Percentiles rank a stretch among this genome's conserved stretches.
These are phyloP conservation scores for Thalassiosira tumida DNA, from an alignment of 352 stramenopile species.

Conservation along the genomic window DNA sequence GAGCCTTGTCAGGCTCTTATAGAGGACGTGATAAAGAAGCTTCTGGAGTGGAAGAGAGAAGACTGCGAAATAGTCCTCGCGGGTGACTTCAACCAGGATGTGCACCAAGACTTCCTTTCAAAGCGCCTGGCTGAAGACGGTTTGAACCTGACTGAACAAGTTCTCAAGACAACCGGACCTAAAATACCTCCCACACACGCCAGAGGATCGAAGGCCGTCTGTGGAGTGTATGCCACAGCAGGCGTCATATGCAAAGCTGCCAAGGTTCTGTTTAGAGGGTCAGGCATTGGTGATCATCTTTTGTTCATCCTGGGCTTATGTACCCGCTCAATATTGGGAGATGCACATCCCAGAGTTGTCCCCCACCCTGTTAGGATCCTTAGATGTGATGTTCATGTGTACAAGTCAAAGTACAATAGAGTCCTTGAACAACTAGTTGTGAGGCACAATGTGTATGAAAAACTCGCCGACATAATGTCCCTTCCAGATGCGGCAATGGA, in stretches of 20 bases:
- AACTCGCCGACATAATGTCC: neutral
- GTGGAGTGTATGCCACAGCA: neutral
- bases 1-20: conserved; percentile 7
- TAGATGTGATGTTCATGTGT: neutral
- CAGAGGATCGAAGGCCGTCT: neutral
- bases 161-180: neutral
- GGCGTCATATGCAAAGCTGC: neutral
- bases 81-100: conserved; percentile 34
- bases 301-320: neutral
- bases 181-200: neutral
- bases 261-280: neutral
- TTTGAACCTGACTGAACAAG: neutral
- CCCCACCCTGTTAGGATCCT: neutral
- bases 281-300: neutral
- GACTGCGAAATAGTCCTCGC: neutral
- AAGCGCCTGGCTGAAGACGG: neutral
- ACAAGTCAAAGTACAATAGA: neutral
- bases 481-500: neutral
- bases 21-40: neutral
- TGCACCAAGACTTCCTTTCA: conserved; percentile 2
- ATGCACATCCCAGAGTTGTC: neutral
- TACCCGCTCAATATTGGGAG: neutral
- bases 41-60: neutral
- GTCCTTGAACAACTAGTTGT: neutral
- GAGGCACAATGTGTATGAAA: neutral